These are phyloP conservation scores for Euphorbia schlechtendalii DNA, from an alignment of 441 rosid genomes.

Conservation along the genomic window DNA sequence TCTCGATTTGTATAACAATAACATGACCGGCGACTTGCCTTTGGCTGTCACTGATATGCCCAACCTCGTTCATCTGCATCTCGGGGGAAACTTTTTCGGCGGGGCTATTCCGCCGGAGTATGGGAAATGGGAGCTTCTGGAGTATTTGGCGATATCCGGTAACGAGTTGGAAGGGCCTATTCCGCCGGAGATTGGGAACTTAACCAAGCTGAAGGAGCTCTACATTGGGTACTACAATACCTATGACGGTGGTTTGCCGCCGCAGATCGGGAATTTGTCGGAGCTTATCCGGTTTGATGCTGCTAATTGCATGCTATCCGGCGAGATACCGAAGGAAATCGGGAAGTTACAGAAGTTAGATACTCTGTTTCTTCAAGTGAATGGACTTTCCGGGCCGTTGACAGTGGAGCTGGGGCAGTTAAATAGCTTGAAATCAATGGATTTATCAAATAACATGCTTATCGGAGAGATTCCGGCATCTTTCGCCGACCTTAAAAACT, in stretches of 20 bases:
- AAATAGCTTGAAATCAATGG: conserved; percentile 76
- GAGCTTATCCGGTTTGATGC: conserved; percentile 65
- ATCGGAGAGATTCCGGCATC: conserved; percentile 69
- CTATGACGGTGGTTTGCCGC: conserved; percentile 58
- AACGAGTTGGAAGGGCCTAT: conserved; percentile 65
- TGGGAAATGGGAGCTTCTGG: conserved; percentile 58
- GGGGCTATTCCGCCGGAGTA: conserved; percentile 68
- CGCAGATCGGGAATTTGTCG: conserved; percentile 79
- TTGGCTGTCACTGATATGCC: conserved; percentile 52
- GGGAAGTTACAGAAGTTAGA: conserved; percentile 68
- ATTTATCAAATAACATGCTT: conserved; percentile 78
- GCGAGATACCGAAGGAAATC: conserved; percentile 66
- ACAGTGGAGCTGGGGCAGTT: conserved; percentile 57
- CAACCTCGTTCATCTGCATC: conserved; percentile 71
- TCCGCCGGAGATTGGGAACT: conserved; percentile 79
- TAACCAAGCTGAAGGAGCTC: conserved; percentile 49
- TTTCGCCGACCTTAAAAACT: conserved; percentile 55
- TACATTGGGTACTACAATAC: conserved; percentile 78
- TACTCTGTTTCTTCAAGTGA: conserved; percentile 87
- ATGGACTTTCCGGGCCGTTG: conserved; percentile 53
- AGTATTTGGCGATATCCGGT: conserved; percentile 80
- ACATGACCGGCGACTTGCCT: conserved; percentile 72
- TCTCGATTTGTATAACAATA: conserved; percentile 87
- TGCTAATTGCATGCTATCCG: conserved; percentile 71
- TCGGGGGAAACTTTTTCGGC: conserved; percentile 83